phyloP scores from a whole-genome alignment of 371 early-diverging fungal genomes.

The Mortierella sp. region DNA sequence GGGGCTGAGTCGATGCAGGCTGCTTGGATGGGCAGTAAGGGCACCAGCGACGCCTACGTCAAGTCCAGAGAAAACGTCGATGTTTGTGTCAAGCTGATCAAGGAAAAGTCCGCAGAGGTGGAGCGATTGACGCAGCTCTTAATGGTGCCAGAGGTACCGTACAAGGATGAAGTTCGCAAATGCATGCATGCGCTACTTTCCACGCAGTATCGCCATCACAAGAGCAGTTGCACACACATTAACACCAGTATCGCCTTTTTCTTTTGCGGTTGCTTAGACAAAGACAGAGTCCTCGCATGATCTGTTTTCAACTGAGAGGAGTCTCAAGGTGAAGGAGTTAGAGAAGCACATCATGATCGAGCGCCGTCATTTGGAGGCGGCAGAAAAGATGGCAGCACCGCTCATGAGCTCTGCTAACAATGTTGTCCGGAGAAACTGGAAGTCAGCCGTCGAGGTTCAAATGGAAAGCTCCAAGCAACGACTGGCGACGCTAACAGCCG shows the following conservation, averaged over 20 bases:
- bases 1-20: constrained; percentile 56
- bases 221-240: neutral
- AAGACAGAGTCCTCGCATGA: constrained; percentile 37
- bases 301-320: constrained; percentile 38
- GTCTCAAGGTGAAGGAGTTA: constrained; percentile 34
- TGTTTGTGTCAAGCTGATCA: constrained; percentile 47
- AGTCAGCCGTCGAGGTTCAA: constrained; percentile 54
- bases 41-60: constrained; percentile 43
- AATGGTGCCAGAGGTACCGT: constrained; percentile 29
- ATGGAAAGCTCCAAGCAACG: constrained; percentile 54
- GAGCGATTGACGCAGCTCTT: constrained; percentile 28
- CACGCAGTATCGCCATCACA: neutral
- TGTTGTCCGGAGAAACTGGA: constrained; percentile 48
- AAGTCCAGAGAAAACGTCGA: constrained; percentile 57
- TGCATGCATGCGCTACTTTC: neutral
- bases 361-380: constrained; percentile 53
- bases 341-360: constrained; percentile 52
- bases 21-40: constrained; percentile 51
- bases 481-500: constrained; percentile 25
- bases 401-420: constrained; percentile 46
- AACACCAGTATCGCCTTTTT: neutral
- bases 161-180: neutral
- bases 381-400: constrained; percentile 57
- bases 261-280: constrained; percentile 1
- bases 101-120: constrained; percentile 42